Conservation (phyloP, 2,329 filamentous ascomycete species). For the Talaromyces sp. region DNA sequence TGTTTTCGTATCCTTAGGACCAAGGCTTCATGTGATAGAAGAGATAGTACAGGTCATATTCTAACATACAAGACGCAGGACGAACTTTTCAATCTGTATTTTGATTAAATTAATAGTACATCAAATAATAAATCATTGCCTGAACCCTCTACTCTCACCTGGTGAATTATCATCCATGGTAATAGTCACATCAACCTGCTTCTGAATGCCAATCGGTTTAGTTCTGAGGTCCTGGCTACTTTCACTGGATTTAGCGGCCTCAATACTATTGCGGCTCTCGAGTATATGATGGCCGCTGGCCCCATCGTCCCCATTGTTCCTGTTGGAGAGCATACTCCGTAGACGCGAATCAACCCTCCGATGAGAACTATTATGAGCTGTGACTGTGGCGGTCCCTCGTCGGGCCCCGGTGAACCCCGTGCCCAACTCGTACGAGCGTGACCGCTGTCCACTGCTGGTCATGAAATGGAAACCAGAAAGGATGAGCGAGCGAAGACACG, state of each 20-base stretch:
- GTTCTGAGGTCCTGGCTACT: background rate
- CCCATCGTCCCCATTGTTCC: background rate
- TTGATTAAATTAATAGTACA: background rate
- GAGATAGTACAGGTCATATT: no score
- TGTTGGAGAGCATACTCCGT: background rate
- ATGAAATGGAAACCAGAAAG: conserved; percentile 9
- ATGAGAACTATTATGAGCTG: background rate
- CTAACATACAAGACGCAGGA: no score
- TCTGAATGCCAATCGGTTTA: background rate
- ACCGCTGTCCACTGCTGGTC: background rate
- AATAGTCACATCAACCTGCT: conserved; percentile 4
- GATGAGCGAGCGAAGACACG: conserved; percentile 24
- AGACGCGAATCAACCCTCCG: background rate
- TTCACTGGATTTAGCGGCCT: background rate
- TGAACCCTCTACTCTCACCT: background rate
- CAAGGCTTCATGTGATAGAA: no score
- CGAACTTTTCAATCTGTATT: no score
- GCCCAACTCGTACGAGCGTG: background rate
- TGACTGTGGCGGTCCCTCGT: background rate
- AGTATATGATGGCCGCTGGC: background rate
- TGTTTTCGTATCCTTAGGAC: no score
- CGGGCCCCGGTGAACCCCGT: background rate
- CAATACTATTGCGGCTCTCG: background rate
- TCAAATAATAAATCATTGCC: background rate
- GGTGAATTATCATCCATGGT: background rate